Conservation (phyloP, 768 basidiomycete species). For the Lactifluus pinguis region DNA sequence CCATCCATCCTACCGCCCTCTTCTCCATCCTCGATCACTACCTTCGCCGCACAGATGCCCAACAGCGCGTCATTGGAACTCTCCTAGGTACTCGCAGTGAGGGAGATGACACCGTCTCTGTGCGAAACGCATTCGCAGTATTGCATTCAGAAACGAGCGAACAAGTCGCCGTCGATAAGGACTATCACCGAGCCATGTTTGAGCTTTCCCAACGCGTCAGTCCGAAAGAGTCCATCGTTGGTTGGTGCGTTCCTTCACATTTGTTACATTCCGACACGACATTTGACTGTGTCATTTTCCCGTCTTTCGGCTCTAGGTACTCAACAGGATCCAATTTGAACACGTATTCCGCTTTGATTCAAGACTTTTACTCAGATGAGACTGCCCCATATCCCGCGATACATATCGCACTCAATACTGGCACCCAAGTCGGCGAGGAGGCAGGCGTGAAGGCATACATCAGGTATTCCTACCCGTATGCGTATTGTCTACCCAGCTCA, state of each 20-base stretch:
- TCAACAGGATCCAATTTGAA: conserved; percentile 87
- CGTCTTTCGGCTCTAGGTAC: conserved; percentile 50
- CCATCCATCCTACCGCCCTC: conserved; percentile 85
- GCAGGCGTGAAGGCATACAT: conserved; percentile 83
- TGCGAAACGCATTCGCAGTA: conserved; percentile 83
- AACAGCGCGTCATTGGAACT: conserved; percentile 91
- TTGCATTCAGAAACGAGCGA: conserved; percentile 88
- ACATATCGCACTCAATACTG: conserved; percentile 86
- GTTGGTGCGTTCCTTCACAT: conserved; percentile 58
- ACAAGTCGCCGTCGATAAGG: conserved; percentile 94
- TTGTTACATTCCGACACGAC: conserved; percentile 42
- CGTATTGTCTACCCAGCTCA: not conserved
- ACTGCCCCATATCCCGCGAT: conserved; percentile 82
- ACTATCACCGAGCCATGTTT: conserved; percentile 89
- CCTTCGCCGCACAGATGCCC: conserved; percentile 71
- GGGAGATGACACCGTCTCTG: conserved; percentile 45
- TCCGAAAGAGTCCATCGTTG: conserved; percentile 85
- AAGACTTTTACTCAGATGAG: conserved; percentile 95
- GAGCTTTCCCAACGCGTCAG: conserved; percentile 81
- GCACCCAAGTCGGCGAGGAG: conserved; percentile 47
- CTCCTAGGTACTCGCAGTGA: conserved; percentile 76
- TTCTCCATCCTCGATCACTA: conserved; percentile 97
- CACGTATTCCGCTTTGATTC: conserved; percentile 93
- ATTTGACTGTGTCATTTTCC: conserved; percentile 83
- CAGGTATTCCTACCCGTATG: conserved; percentile 39